Conservation (phyloP, 2,329 filamentous ascomycete genomes). For the Botrytis fabae region DNA sequence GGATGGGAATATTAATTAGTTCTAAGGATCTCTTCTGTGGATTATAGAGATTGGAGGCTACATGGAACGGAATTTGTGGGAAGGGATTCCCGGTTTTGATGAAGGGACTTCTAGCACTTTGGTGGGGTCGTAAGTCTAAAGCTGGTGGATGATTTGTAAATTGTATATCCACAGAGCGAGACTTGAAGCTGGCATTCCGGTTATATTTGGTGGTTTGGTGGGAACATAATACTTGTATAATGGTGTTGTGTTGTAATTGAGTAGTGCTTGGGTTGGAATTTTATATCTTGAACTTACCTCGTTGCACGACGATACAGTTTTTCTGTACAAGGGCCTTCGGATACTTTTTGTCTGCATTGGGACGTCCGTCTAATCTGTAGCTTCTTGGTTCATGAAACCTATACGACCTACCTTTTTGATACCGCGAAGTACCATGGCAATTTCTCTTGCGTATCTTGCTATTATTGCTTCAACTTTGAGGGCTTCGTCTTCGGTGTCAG, state of each 20-base stretch:
- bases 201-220: not conserved
- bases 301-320: constrained; percentile 18
- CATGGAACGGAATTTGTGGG: no score
- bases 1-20: no score
- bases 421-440: constrained; percentile 27
- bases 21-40: no score
- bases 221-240: constrained; percentile 23
- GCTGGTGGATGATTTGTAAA: not conserved
- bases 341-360: not conserved
- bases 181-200: not conserved
- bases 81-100: constrained; percentile 16
- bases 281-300: constrained; percentile 23
- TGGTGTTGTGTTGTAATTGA: constrained; percentile 14
- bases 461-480: constrained; percentile 29
- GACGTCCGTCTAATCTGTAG: not conserved
- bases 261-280: not conserved
- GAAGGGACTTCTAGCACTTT: constrained; percentile 27
- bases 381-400: not conserved
- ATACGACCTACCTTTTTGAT: not conserved
- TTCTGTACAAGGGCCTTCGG: constrained; percentile 25
- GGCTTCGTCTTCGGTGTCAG: constrained; percentile 25
- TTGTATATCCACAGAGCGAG: constrained; percentile 19
- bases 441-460: constrained; percentile 26
- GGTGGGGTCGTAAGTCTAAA: not conserved
- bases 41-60: no score